Conservation (phyloP, 2,329 filamentous ascomycete genomes). For the Pezicula rhizophila region DNA sequence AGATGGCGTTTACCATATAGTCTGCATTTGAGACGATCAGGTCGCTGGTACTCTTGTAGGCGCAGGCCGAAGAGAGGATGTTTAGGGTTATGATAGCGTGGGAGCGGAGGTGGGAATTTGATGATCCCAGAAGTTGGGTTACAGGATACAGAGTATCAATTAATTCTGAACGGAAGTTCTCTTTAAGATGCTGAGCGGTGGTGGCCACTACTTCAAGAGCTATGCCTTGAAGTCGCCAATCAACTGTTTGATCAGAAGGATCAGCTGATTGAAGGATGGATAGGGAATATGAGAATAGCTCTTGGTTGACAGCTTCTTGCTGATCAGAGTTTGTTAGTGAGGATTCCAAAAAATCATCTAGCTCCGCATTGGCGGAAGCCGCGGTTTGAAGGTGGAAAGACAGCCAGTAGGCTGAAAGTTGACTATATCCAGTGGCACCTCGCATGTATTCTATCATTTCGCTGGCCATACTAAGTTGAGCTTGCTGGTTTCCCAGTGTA, state of each 20-base stretch:
- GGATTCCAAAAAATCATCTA: conserved; percentile 63
- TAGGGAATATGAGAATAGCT: conserved; percentile 59
- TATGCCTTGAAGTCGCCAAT: conserved; percentile 73
- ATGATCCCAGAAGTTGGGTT: conserved; percentile 78
- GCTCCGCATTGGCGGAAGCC: conserved; percentile 42
- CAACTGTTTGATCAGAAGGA: conserved; percentile 39
- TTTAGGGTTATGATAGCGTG: conserved; percentile 84
- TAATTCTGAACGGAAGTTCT: conserved; percentile 73
- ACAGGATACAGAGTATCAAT: conserved; percentile 89
- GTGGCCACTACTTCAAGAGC: conserved; percentile 76
- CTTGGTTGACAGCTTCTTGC: conserved; percentile 46
- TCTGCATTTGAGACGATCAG: conserved; percentile 89
- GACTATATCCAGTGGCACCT: conserved; percentile 48
- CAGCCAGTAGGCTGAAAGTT: conserved; percentile 74
- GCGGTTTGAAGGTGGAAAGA: conserved; percentile 63
- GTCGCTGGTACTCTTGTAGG: conserved; percentile 67
- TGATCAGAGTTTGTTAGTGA: conserved; percentile 33
- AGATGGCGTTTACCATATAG: conserved; percentile 92
- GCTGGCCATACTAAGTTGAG: conserved; percentile 54
- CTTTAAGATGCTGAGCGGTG: conserved; percentile 60
- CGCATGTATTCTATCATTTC: conserved; percentile 61
- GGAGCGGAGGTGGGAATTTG: conserved; percentile 58
- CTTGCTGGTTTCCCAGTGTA: conserved; percentile 49
- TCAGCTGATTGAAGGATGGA: conserved; percentile 46
- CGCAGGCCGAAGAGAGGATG: conserved; percentile 67